A percentile compares a stretch with the other conserved stretches of the same genome.
These are phyloP conservation scores for Boeremia lycopersici DNA, from an alignment of 2,329 filamentous ascomycete species.

Conservation along the genomic window DNA sequence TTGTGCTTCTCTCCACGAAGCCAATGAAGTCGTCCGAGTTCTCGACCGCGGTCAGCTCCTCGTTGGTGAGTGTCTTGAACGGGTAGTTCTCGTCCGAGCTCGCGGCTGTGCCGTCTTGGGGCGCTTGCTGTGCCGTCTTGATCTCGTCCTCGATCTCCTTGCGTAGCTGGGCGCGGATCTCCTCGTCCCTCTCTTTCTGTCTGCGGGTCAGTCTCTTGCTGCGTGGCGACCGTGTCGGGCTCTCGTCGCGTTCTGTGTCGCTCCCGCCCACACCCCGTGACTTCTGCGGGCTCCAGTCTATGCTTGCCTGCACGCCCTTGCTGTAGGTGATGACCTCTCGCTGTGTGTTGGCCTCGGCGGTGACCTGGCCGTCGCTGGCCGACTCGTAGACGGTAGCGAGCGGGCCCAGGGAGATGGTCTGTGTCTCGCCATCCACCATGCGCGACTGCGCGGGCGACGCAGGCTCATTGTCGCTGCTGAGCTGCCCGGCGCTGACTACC, in stretches of 20 bases:
- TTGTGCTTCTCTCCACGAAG: slow-evolving; percentile 93
- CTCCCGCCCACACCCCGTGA: slow-evolving; percentile 60
- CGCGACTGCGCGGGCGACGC: slow-evolving; percentile 22
- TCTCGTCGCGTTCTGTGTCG: slow-evolving; percentile 66
- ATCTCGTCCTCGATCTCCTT: slow-evolving; percentile 94
- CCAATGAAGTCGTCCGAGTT: slow-evolving; percentile 92
- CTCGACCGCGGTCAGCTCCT: slow-evolving; percentile 89
- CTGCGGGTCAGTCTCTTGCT: slow-evolving; percentile 79
- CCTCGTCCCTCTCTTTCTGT: slow-evolving; percentile 83
- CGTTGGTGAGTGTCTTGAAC: slow-evolving; percentile 75
- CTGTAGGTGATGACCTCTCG: slow-evolving; percentile 91
- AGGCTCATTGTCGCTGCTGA: slow-evolving; percentile 70
- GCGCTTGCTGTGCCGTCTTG: slow-evolving; percentile 63
- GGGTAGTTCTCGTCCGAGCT: slow-evolving; percentile 67
- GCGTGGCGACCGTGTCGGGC: slow-evolving; percentile 57
- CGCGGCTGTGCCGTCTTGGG: slow-evolving; percentile 51
- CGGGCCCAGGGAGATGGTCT: slow-evolving; percentile 75
- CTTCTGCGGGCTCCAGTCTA: slow-evolving; percentile 67
- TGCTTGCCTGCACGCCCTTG: slow-evolving; percentile 91
- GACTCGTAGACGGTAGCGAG: slow-evolving; percentile 77
- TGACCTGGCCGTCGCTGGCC: slow-evolving; percentile 70
- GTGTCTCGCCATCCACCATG: slow-evolving; percentile 56
- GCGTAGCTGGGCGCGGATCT: slow-evolving; percentile 81
- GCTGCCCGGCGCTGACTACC: slow-evolving; percentile 78
- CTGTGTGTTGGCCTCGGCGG: slow-evolving; percentile 69